phyloP scores from a whole-genome alignment of 2,329 filamentous ascomycete species.

The Ophiostoma ips region DNA sequence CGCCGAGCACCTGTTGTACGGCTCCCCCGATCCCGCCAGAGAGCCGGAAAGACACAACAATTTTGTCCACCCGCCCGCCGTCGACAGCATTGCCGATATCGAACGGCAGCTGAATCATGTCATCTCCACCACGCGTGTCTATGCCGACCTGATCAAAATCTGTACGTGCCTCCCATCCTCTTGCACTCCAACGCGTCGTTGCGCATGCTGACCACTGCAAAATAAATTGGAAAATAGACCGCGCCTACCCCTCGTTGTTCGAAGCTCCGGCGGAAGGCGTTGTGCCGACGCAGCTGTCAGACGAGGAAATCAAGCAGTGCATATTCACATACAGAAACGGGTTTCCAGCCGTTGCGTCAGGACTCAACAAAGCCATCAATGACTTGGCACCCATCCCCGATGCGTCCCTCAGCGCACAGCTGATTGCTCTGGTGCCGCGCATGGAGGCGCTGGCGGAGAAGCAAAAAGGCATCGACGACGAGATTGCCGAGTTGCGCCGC shows the following conservation, averaged over 20 bases:
- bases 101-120: constrained; percentile 39
- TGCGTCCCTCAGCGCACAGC: constrained; percentile 35
- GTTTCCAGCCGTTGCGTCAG: constrained; percentile 42
- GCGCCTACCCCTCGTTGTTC: constrained; percentile 40
- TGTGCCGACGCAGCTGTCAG: constrained; percentile 38
- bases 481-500: constrained; percentile 48
- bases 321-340: constrained; percentile 42
- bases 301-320: constrained; percentile 37
- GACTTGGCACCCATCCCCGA: constrained; percentile 38
- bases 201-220: not conserved
- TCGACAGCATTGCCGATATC: constrained; percentile 33
- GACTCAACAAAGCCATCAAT: constrained; percentile 37
- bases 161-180: constrained; percentile 28
- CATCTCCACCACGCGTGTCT: constrained; percentile 38
- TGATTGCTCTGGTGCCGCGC: constrained; percentile 45
- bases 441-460: constrained; percentile 47
- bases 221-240: constrained; percentile 28
- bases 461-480: constrained; percentile 46
- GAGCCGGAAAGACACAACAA: constrained; percentile 11
- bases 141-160: constrained; percentile 45
- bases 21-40: constrained; percentile 15
- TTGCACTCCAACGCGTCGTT: not conserved
- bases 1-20: constrained; percentile 45
- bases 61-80: constrained; percentile 25
- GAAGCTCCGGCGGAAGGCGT: constrained; percentile 29